A percentile compares a stretch with the other conserved stretches of the same genome.
phyloP scores from a whole-genome alignment of 805 yeast genomes.

The Nakazawaea ambrosiae region DNA sequence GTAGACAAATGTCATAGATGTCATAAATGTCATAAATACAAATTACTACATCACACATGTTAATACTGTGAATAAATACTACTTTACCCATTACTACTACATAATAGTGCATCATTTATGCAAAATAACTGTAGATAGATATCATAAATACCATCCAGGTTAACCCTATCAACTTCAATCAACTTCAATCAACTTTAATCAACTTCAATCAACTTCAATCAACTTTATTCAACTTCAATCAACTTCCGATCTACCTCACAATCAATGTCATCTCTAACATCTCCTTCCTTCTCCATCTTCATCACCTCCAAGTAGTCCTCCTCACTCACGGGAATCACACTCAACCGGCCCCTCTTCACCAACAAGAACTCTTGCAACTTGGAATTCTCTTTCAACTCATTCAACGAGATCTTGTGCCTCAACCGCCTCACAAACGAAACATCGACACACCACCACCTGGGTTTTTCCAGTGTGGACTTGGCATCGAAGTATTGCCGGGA shows the following conservation, averaged over 20 bases:
- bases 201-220: too few relatives aligned
- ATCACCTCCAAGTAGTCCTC: conserved; percentile 34
- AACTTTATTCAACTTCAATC: neutral
- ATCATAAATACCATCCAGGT: too few relatives aligned
- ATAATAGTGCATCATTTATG: too few relatives aligned
- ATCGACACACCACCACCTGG: conserved; percentile 55
- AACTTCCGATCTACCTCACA: conserved; percentile 19
- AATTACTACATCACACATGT: too few relatives aligned
- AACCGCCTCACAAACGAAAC: conserved; percentile 36
- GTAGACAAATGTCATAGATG: too few relatives aligned
- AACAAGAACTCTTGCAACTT: conserved; percentile 34
- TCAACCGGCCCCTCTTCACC: conserved; percentile 41
- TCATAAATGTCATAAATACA: too few relatives aligned
- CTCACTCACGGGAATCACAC: conserved; percentile 42
- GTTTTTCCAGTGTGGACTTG: conserved; percentile 31
- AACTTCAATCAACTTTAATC: too few relatives aligned
- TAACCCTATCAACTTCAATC: too few relatives aligned
- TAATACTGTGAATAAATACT: too few relatives aligned
- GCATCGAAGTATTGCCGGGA: conserved; percentile 41
- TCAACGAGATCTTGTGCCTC: conserved; percentile 32
- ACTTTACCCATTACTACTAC: too few relatives aligned
- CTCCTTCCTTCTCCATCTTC: conserved; percentile 25
- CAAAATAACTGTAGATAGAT: too few relatives aligned
- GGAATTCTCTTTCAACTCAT: conserved; percentile 28
- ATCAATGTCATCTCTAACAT: conserved; percentile 24